Evolutionary conservation across 768 basidiomycete genomes (phyloP).

Genomic region (Leccinum imitatum): DNA sequence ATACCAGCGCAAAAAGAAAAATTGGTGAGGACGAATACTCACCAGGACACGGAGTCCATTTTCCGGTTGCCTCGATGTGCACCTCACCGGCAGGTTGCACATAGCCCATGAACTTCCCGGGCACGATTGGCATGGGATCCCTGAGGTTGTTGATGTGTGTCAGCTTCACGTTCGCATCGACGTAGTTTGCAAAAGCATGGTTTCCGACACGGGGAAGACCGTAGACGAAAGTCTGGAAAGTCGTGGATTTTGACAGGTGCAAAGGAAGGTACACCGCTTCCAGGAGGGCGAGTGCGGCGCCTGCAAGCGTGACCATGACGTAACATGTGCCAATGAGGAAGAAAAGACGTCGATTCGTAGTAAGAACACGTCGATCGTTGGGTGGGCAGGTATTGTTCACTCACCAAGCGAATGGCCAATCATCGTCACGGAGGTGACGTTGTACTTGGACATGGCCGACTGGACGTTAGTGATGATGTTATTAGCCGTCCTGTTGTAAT

Average conservation of each 20-base stretch:
- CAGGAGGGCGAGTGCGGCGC: slow-evolving; percentile 35
- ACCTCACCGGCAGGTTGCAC: slow-evolving; percentile 40
- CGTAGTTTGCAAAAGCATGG: slow-evolving; percentile 55
- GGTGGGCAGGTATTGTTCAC: background rate
- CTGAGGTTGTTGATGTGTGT: slow-evolving; percentile 54
- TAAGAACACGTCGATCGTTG: background rate
- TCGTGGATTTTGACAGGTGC: slow-evolving; percentile 30
- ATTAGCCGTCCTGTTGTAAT: slow-evolving; percentile 40
- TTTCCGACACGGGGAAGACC: slow-evolving; percentile 50
- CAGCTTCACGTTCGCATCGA: slow-evolving; percentile 43
- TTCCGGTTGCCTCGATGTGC: slow-evolving; percentile 41
- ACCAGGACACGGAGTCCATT: slow-evolving; percentile 58
- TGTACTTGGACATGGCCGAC: slow-evolving; percentile 35
- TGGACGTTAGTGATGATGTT: slow-evolving; percentile 42
- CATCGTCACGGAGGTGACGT: slow-evolving; percentile 38
- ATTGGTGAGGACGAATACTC: background rate
- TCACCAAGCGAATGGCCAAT: slow-evolving; percentile 45
- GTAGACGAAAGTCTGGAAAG: slow-evolving; percentile 30
- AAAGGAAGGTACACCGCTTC: slow-evolving; percentile 39
- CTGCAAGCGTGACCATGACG: slow-evolving; percentile 8
- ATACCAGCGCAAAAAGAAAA: background rate
- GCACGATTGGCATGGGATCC: slow-evolving; percentile 39
- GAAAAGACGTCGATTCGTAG: background rate
- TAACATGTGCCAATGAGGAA: background rate
- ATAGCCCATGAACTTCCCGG: slow-evolving; percentile 37